Base-by-base conservation (phyloP, 208 protist species). In the Acanthamoeba divionensis region DNA sequence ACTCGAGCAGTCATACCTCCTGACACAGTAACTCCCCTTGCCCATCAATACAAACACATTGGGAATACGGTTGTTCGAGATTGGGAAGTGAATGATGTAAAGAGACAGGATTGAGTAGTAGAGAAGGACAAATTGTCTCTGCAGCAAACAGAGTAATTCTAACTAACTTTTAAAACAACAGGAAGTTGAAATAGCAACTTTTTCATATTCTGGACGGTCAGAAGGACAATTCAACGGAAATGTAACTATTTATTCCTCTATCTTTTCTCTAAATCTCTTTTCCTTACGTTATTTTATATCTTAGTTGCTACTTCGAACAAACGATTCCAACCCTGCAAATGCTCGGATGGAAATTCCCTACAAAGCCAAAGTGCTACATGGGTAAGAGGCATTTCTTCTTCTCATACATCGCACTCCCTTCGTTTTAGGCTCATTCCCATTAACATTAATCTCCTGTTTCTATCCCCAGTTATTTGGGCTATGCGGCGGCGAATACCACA, bases 211-310 rank as follows among this genome's bases (percentile, higher is more conserved):
- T 3, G 75, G 75, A 0, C 21, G 75, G 1, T 65, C 45, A 18
- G 75, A 85, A 33, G 75, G 75, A 13, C 75, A 85, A 63, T 85
- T 85, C 52, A 85, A 57, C 31, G 75, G 75, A 13, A 85, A 85
- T 44, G 73, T 83, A 38, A n/a, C n/a, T n/a, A n/a, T 36, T 29
- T 13, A 26, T 52, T 8, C 29, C 67, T 15, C 13, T 13, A 24
- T 41, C 12, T 67, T n/a, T 3, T 47, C 5, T 3, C 2, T 38
- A 24, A 38, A 13, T 38, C 26, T 71, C 1, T 71, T 1, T 71
- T 67, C 18, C 9, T 67, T 9, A 18, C 12, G 13, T 71, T 4
- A 31, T 1, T 21, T 71, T 31, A 2, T 71, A 29, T 71, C 63
- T 10, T 36, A 83, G 80, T n/a, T 88, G 8, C 41, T 88, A 26